A percentile compares a stretch with the other conserved stretches of the same genome.
phyloP scores from a whole-genome alignment of 2,329 filamentous ascomycete genomes.

The Pyricularia pennisetigena region DNA sequence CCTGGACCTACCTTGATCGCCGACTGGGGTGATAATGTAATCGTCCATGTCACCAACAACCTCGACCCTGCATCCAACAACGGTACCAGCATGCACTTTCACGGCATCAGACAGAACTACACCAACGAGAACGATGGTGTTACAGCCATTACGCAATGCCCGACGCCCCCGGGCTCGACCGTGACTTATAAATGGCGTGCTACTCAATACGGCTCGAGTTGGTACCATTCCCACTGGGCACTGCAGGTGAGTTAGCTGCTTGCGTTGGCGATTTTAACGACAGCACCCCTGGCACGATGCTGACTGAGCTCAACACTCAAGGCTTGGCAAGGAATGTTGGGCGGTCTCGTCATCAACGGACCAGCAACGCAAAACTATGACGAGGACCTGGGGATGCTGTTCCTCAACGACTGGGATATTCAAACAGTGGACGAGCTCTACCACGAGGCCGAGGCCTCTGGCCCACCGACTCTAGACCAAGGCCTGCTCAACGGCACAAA shows the following conservation, averaged over 20 bases:
- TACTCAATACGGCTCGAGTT: slow-evolving; percentile 42
- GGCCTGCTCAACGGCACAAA: slow-evolving; percentile 6
- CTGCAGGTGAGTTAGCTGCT: slow-evolving; percentile 12
- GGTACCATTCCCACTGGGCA: slow-evolving; percentile 53
- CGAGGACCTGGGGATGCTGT: slow-evolving; percentile 48
- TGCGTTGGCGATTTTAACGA: too few relatives aligned
- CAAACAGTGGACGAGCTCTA: slow-evolving; percentile 28
- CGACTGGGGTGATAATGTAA: slow-evolving; percentile 26
- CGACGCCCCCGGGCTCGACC: slow-evolving; percentile 22
- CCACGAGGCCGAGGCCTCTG: slow-evolving; percentile 13
- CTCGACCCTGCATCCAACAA: slow-evolving; percentile 28
- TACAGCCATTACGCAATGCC: slow-evolving; percentile 26
- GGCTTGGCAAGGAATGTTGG: slow-evolving; percentile 45
- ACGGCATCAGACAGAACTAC: slow-evolving; percentile 48
- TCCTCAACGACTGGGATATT: slow-evolving; percentile 51
- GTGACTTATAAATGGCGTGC: slow-evolving; percentile 44
- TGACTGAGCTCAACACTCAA: slow-evolving; percentile 8
- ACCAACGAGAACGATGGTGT: slow-evolving; percentile 32
- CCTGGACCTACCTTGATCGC: slow-evolving; percentile 21
- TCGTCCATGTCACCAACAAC: slow-evolving; percentile 23
- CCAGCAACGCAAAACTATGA: slow-evolving; percentile 51
- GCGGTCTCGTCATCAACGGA: slow-evolving; percentile 53
- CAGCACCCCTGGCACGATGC: too few relatives aligned
- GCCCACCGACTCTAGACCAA: slow-evolving; percentile 12
- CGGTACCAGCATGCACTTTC: slow-evolving; percentile 53